phyloP scores from a whole-genome alignment of 2,329 filamentous ascomycete species.

The Aspergillus sp. region DNA sequence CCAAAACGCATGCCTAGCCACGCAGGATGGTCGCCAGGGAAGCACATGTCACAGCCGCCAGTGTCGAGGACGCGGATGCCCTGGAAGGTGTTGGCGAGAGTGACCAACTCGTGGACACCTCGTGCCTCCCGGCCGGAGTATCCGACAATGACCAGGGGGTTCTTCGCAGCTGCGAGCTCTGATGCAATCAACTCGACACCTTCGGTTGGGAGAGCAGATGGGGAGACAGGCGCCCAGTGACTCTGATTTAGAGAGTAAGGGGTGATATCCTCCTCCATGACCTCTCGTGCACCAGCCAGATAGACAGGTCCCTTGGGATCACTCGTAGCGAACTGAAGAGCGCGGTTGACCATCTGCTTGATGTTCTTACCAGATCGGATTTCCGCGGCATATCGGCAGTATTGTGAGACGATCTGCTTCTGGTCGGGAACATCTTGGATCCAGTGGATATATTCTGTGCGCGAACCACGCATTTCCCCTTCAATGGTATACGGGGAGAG shows the following conservation, averaged over 20 bases:
- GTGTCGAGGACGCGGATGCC: constrained; percentile 56
- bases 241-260: constrained; percentile 69
- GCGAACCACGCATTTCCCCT: constrained; percentile 73
- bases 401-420: constrained; percentile 77
- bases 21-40: constrained; percentile 51
- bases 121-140: constrained; percentile 52
- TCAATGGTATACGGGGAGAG: constrained; percentile 75
- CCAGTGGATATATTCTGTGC: constrained; percentile 86
- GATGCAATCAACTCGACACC: constrained; percentile 48
- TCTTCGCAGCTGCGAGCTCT: constrained; percentile 49
- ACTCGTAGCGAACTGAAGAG: constrained; percentile 76
- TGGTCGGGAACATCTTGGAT: constrained; percentile 83
- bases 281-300: constrained; percentile 73
- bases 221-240: constrained; percentile 70
- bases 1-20: constrained; percentile 75
- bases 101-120: constrained; percentile 49
- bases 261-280: constrained; percentile 81
- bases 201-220: constrained; percentile 61
- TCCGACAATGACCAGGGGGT: constrained; percentile 54
- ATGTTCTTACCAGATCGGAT: constrained; percentile 82
- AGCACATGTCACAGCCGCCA: constrained; percentile 56
- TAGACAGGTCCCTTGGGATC: constrained; percentile 81
- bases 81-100: constrained; percentile 50
- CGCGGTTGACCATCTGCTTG: constrained; percentile 86
- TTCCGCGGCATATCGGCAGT: constrained; percentile 80